These are phyloP conservation scores for Plasmodium adleri DNA, from an alignment of 169 alveolate species.

Conservation along the genomic window DNA sequence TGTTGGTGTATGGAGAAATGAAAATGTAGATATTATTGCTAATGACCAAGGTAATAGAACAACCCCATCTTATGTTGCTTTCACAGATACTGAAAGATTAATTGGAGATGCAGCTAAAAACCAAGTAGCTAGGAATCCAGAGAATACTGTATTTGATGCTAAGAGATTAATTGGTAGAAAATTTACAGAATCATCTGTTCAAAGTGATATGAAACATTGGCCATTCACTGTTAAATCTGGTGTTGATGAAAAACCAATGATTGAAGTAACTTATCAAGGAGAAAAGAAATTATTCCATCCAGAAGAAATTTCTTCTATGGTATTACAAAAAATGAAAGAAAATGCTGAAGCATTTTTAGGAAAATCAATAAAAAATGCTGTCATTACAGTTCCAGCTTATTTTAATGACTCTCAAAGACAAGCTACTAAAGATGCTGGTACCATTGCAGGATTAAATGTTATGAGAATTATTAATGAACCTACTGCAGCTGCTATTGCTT, in stretches of 20 bases:
- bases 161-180: slow-evolving; percentile 97
- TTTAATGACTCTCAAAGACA: slow-evolving; percentile 99
- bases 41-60: slow-evolving; percentile 99
- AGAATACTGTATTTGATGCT: slow-evolving; percentile 97
- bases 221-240: slow-evolving; percentile 95
- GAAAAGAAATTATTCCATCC: slow-evolving; percentile 94
- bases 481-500: slow-evolving; percentile 99
- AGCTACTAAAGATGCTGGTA: slow-evolving; percentile 99
- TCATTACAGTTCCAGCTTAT: slow-evolving; percentile 99
- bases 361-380: slow-evolving; percentile 95
- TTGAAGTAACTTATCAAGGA: slow-evolving; percentile 92
- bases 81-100: slow-evolving; percentile 97
- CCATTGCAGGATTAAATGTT: slow-evolving; percentile 98
- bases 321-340: slow-evolving; percentile 97
- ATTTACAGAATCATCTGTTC: slow-evolving; percentile 93
- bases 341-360: slow-evolving; percentile 98
- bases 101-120: slow-evolving; percentile 99
- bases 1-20: slow-evolving; percentile 96
- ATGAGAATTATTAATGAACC: slow-evolving; percentile 98
- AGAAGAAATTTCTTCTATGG: slow-evolving; percentile 97
- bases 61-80: slow-evolving; percentile 99
- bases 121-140: slow-evolving; percentile 96
- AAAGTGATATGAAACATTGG: slow-evolving; percentile 94
- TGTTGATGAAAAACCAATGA: slow-evolving; percentile 90
- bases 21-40: slow-evolving; percentile 97